Evolutionary conservation across 768 basidiomycete species (phyloP).

Genomic region (Austroboletus eburneus): DNA sequence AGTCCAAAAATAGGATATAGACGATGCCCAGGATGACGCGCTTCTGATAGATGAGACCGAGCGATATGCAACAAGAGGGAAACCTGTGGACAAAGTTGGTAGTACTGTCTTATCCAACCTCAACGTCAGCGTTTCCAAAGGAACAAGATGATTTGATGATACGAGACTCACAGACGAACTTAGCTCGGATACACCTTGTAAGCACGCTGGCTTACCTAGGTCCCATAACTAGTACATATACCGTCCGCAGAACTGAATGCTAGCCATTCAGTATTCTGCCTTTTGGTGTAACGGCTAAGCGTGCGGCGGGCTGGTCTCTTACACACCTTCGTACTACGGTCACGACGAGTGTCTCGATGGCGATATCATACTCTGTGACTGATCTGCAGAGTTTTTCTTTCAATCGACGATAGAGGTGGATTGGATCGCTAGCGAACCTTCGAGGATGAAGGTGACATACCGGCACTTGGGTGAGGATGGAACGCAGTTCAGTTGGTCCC

Average conservation of each 20-base stretch:
- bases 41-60: conserved; percentile 80
- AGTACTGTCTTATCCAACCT: conserved; percentile 63
- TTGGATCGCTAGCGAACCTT: conserved; percentile 72
- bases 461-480: conserved; percentile 57
- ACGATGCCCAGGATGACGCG: conserved; percentile 84
- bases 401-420: conserved; percentile 54
- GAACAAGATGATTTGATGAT: conserved; percentile 54
- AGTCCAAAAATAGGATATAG: conserved; percentile 85
- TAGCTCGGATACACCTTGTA: too few relatives aligned
- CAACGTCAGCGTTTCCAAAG: neutral
- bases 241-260: too few relatives aligned
- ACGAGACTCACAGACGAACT: conserved; percentile 94
- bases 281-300: conserved; percentile 77
- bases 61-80: conserved; percentile 81
- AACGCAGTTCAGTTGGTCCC: too few relatives aligned
- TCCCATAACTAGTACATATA: too few relatives aligned
- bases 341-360: too few relatives aligned
- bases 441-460: too few relatives aligned
- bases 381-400: conserved; percentile 95
- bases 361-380: conserved; percentile 92
- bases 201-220: conserved; percentile 86
- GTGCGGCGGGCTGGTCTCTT: too few relatives aligned
- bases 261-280: conserved; percentile 75
- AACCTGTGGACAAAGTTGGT: conserved; percentile 86
- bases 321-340: conserved; percentile 59